Conservation (phyloP, 2,329 filamentous ascomycete species). For the Phoma herbarum region DNA sequence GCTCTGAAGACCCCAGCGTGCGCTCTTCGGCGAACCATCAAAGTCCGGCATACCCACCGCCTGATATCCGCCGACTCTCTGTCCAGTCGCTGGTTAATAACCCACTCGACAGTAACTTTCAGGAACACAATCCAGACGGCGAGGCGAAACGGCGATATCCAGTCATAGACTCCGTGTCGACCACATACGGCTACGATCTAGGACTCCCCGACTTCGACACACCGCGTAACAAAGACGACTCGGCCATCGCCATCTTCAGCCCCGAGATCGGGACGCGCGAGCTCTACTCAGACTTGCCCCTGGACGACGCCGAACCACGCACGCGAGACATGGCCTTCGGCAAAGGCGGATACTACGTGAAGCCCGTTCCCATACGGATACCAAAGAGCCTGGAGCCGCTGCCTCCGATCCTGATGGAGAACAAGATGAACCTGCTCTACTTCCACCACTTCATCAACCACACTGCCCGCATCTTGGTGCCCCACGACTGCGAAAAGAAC, state of each 20-base stretch:
- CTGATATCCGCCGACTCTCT: constrained; percentile 64
- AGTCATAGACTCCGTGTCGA: constrained; percentile 44
- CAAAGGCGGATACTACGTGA: constrained; percentile 73
- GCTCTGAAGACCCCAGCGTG: constrained; percentile 43
- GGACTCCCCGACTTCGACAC: constrained; percentile 75
- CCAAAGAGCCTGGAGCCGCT: constrained; percentile 65
- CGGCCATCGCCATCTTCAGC: constrained; percentile 64
- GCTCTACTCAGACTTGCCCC: constrained; percentile 46
- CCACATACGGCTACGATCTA: constrained; percentile 74
- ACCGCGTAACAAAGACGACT: constrained; percentile 73
- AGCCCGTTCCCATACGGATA: constrained; percentile 72
- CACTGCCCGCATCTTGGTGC: constrained; percentile 72
- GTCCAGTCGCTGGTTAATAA: constrained; percentile 68
- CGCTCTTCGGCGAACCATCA: constrained; percentile 33
- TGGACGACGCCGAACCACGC: constrained; percentile 49
- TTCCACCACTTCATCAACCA: constrained; percentile 81
- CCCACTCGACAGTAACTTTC: constrained; percentile 27
- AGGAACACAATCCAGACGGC: constrained; percentile 47
- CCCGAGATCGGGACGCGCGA: constrained; percentile 42
- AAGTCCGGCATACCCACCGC: constrained; percentile 44
- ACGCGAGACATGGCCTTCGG: constrained; percentile 63
- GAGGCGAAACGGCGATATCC: constrained; percentile 53
- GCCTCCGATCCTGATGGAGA: constrained; percentile 68
- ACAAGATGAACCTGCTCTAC: constrained; percentile 82
- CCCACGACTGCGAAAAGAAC: constrained; percentile 69